Conservation (phyloP, 208 protist species). For the Acanthamoeba triangularis region DNA sequence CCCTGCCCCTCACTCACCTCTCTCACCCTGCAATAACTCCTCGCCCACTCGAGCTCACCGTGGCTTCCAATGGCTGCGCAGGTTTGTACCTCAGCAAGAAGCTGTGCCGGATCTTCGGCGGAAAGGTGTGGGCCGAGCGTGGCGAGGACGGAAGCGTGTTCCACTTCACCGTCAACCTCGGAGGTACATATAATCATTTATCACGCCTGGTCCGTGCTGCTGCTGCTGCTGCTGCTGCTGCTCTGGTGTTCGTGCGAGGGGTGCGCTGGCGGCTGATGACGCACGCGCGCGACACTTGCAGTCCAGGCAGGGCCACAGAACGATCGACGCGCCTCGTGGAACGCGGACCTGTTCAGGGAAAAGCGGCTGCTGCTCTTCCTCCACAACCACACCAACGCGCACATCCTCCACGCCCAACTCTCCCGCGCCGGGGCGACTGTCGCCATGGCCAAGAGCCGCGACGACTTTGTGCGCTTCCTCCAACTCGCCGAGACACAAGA, state of each 20-base stretch:
- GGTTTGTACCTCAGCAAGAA: constrained; percentile 15
- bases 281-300: not conserved
- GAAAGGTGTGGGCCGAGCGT: constrained; percentile 7
- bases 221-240: not conserved
- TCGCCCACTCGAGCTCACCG: too few species aligned
- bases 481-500: not conserved
- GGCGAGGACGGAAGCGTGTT: not conserved
- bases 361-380: not conserved
- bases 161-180: not conserved
- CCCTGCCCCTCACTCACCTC: not conserved
- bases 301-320: not conserved
- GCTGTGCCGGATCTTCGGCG: not conserved
- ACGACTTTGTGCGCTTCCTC: not conserved
- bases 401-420: not conserved
- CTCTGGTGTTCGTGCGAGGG: not conserved
- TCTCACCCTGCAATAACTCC: not conserved
- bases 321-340: too few species aligned
- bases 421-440: not conserved
- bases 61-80: not conserved
- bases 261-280: not conserved
- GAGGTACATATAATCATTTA: too few species aligned
- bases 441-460: not conserved
- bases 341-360: not conserved
- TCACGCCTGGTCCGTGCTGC: too few species aligned
- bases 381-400: not conserved